Base-by-base conservation (phyloP, 345 rosid genomes). In the Ceriops zippeliana region DNA sequence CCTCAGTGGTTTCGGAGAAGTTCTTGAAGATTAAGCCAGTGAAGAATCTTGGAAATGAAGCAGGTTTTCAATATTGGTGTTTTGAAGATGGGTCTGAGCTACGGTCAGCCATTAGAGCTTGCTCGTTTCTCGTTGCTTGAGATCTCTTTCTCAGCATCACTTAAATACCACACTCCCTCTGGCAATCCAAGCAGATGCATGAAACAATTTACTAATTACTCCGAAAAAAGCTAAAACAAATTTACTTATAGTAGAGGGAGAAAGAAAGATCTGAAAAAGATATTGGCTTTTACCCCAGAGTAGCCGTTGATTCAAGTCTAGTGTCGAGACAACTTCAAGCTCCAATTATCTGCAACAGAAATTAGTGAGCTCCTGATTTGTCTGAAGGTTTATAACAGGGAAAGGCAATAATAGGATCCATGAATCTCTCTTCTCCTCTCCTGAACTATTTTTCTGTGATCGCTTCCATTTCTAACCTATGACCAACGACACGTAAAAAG, bases 31-130 rank as follows among this genome's bases (percentile, higher is more conserved):
- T 66, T 51, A 89, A 84, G 66, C 85, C 85, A 65, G 90, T 77
- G 64, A 90, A 84, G 72, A 89, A 70, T 60, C 86, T 81, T 24
- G 98, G 89, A 80, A 90, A 85, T 10, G 91, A 86, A 63, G 83
- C 69, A 59, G 82, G 77, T 52, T 81, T 83, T 52, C 71, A 82
- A 76, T 79, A 79, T 73, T 84, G 80, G 42, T 80, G 72, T 53
- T 73, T 42, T 0, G 84, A 75, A 66, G 79, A 76, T 31, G 74
- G 64, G 42, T 77, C 73, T 53, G 81, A 38, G 49, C 76, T 76
- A 31, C 57, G 68, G 10, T 86, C 96, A 31, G 90, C 86, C 89
- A 87, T 87, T 73, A 73, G 57, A 73, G 70, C 78, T 72, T 68
- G 64, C 75, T 83, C 70, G 58, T 65, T 74, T 20, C 22, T 52